These are phyloP conservation scores for Diaporthe vexans DNA, from an alignment of 2,329 filamentous ascomycete species.

Conservation along the genomic window DNA sequence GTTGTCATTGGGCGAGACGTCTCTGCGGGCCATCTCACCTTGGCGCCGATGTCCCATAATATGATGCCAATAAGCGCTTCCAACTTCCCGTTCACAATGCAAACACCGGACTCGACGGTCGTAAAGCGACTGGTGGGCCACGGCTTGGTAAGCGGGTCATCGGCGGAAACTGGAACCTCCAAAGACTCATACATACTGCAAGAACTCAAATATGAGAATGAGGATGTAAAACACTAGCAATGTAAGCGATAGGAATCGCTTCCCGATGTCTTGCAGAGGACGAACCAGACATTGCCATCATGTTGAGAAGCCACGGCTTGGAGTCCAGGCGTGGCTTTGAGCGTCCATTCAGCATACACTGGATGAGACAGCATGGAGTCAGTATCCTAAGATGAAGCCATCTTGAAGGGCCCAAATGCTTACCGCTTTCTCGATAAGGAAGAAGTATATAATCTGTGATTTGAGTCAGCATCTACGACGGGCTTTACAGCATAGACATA, in stretches of 20 bases:
- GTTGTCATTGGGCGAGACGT: neutral
- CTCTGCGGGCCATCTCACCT: neutral
- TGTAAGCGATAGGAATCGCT: neutral
- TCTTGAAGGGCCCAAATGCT: neutral
- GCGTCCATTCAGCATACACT: conserved; percentile 17
- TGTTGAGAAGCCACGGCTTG: conserved; percentile 26
- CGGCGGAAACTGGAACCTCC: neutral
- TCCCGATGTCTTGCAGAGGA: neutral
- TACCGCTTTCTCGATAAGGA: conserved; percentile 14
- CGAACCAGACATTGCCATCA: conserved; percentile 16
- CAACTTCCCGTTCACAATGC: conserved; percentile 12
- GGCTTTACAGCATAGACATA: neutral
- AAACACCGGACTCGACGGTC: conserved; percentile 15
- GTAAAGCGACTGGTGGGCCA: conserved; percentile 4
- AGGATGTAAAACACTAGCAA: conserved; percentile 1
- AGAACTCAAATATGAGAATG: conserved; percentile 21
- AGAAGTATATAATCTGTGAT: neutral
- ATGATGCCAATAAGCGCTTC: conserved; percentile 19
- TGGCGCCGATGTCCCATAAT: conserved; percentile 19
- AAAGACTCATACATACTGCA: neutral
- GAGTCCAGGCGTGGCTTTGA: conserved; percentile 9
- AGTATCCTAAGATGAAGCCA: neutral
- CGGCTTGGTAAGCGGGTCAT: neutral
- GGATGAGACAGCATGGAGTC: neutral
- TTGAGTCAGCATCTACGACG: neutral